Base-by-base conservation (phyloP, 225 moss, liverwort and hornwort species). In the Polytrichum formosum region DNA sequence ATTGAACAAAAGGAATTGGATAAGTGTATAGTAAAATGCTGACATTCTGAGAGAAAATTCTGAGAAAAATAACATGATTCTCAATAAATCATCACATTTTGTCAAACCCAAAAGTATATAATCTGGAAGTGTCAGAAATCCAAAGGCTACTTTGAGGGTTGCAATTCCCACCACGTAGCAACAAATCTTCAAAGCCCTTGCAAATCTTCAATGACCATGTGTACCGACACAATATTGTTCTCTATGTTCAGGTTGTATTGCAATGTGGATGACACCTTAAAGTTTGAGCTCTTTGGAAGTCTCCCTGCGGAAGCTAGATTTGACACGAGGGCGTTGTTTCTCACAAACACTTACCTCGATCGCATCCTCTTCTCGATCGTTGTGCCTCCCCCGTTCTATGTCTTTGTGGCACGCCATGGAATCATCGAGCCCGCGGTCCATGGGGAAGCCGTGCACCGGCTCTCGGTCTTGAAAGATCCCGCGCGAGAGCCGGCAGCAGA, bases 341-440 rank as follows among this genome's bases (percentile, higher is more conserved):
- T 89, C 19, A 86, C 83, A 0, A 84, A 89, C 0, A 66, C 53
- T 54, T 81, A 86, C 70, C 83, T 75, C 5, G 74, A 80, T 2
- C 61, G 58, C 6, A 63, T 81, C 37, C 13, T 79, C 0, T 89
- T 89, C 67, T 81, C 86, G 19, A 53, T 89, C 0, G 33, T 2
- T 5, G 28, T 81, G 1, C 65, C 73, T 27, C 69, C 79, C 4
- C 83, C 89, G 4, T 89, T 86, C 61, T 79, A 77, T 74, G 5
- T 78, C 1, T 75, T 55, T 4, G 63, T 70, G 35, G 13, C 61
- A 28, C 7, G 0, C 1, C 75, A 77, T 55, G 83, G 86, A 28
- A 77, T 84, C 1, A 28, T 86, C 56, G 75, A 89, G 6, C 71
- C 77, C 26, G 55, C 4, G 67, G 54, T 35, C 28, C 53, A 78